Evolutionary conservation across 139 green algal genomes (phyloP).

Genomic region (Closterium sp.): DNA sequence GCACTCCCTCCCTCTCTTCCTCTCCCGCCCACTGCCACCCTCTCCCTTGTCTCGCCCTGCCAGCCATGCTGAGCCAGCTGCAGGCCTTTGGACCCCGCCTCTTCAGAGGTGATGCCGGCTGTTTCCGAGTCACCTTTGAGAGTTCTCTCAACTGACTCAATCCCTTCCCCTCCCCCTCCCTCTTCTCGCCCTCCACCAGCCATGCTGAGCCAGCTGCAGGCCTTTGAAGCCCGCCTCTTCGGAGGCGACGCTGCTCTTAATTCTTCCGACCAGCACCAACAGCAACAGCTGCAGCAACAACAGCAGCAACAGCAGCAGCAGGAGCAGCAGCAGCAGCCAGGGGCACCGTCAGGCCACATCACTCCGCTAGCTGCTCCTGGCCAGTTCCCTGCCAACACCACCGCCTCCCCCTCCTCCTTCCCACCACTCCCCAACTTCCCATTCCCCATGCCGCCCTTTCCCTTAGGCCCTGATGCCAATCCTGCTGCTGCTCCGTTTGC

Average conservation of each 20-base stretch:
- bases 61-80: constrained; percentile 22
- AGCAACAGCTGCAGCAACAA: neutral
- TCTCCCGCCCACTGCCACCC: neutral
- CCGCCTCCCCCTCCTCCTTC: neutral
- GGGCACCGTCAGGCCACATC: neutral
- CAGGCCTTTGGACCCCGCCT: constrained; percentile 11
- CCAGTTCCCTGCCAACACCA: neutral
- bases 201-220: constrained; percentile 21
- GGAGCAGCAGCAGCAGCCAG: no score
- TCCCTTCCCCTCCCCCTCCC: neutral
- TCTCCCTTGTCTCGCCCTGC: neutral
- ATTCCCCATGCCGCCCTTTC: neutral
- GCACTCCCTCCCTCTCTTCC: neutral
- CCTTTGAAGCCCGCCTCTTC: constrained; percentile 15
- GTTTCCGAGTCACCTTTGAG: no score
- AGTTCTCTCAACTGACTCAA: no score
- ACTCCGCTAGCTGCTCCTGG: neutral
- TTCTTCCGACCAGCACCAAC: neutral
- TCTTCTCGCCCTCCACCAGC: neutral
- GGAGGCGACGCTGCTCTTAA: neutral
- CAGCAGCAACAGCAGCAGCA: no score
- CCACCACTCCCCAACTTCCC: neutral
- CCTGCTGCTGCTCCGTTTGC: constrained; percentile 1
- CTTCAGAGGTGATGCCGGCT: neutral
- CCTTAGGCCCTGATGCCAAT: neutral